Evolutionary conservation across 345 rosid genomes (phyloP).

Genomic region (Psidium friedrichsthalianum): DNA sequence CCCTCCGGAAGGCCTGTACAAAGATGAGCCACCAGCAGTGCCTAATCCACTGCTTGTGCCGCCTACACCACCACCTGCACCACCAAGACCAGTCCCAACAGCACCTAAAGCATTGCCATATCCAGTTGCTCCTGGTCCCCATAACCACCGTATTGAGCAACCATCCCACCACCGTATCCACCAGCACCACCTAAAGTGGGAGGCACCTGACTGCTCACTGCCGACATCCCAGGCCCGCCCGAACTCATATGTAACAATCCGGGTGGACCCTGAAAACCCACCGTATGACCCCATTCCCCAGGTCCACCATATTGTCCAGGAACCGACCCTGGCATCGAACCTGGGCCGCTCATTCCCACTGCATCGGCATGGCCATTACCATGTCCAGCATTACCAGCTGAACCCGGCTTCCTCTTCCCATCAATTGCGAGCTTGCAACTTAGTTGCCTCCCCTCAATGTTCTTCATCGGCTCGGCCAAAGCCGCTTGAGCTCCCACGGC

Average conservation of each 20-base stretch:
- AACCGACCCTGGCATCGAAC: conserved; percentile 4
- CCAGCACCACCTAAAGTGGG: conserved; percentile 28
- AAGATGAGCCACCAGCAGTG: conserved; percentile 28
- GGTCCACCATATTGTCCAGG: background rate
- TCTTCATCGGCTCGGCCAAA: conserved; percentile 23
- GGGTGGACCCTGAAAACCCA: conserved; percentile 9
- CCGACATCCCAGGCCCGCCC: conserved; percentile 12
- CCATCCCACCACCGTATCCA: conserved; percentile 22
- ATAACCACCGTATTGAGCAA: conserved; percentile 43
- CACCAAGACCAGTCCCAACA: background rate
- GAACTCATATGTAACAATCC: conserved; percentile 32
- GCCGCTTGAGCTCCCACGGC: conserved; percentile 30
- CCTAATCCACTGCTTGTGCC: conserved; percentile 6
- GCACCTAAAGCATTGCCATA: conserved; percentile 1
- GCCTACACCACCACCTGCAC: conserved; percentile 6
- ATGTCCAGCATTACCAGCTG: conserved; percentile 5
- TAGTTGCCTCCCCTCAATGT: conserved; percentile 26
- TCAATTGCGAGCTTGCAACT: conserved; percentile 47
- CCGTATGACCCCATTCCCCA: conserved; percentile 28
- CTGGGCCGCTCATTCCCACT: conserved; percentile 32
- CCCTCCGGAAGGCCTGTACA: conserved; percentile 53
- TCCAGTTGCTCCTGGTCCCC: conserved; percentile 15
- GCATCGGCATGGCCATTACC: conserved; percentile 31
- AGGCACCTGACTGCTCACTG: conserved; percentile 10
- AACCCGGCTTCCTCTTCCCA: conserved; percentile 46